Percentiles rank a stretch among this genome's conserved stretches.
These are phyloP conservation scores for Arthrobotrys sinensis DNA, from an alignment of 2,329 filamentous ascomycete genomes.

Conservation along the genomic window DNA sequence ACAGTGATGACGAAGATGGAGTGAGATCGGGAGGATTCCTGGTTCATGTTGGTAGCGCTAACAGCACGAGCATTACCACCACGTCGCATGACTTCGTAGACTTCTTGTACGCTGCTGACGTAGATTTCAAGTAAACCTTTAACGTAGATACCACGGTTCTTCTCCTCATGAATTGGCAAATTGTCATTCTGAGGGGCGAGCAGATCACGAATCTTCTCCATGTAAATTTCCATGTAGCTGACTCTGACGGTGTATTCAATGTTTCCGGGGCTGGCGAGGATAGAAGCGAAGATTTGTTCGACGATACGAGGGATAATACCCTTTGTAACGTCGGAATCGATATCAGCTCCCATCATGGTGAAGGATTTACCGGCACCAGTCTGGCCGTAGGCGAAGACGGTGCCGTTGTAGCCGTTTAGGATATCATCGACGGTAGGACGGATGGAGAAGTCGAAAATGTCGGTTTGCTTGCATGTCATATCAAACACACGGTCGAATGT, in stretches of 20 bases:
- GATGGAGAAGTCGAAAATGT: slow-evolving; percentile 99
- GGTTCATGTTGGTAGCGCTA: slow-evolving; percentile 96
- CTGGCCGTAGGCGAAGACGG: slow-evolving; percentile 97
- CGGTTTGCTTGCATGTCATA: slow-evolving; percentile 88
- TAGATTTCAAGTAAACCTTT: slow-evolving; percentile 91
- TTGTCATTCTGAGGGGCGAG: slow-evolving; percentile 84
- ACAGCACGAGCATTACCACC: slow-evolving; percentile 96
- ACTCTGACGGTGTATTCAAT: slow-evolving; percentile 91
- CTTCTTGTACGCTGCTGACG: slow-evolving; percentile 90
- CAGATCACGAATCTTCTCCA: slow-evolving; percentile 96
- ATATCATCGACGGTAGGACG: slow-evolving; percentile 96
- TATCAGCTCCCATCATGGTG: slow-evolving; percentile 88
- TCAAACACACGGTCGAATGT: slow-evolving; percentile 98
- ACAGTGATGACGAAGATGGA: slow-evolving; percentile 99
- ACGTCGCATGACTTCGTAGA: slow-evolving; percentile 98
- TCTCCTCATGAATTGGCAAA: slow-evolving; percentile 94
- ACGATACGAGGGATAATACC: slow-evolving; percentile 99
- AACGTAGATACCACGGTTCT: slow-evolving; percentile 90
- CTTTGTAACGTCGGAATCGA: slow-evolving; percentile 89
- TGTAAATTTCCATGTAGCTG: slow-evolving; percentile 98
- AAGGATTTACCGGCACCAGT: slow-evolving; percentile 99
- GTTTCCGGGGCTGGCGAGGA: slow-evolving; percentile 87
- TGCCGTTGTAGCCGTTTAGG: slow-evolving; percentile 98
- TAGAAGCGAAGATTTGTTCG: slow-evolving; percentile 98
- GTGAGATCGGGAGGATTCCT: slow-evolving; percentile 95